Evolutionary conservation across 441 rosid genomes (phyloP).

Genomic region (Arabidopsis hybrid): DNA sequence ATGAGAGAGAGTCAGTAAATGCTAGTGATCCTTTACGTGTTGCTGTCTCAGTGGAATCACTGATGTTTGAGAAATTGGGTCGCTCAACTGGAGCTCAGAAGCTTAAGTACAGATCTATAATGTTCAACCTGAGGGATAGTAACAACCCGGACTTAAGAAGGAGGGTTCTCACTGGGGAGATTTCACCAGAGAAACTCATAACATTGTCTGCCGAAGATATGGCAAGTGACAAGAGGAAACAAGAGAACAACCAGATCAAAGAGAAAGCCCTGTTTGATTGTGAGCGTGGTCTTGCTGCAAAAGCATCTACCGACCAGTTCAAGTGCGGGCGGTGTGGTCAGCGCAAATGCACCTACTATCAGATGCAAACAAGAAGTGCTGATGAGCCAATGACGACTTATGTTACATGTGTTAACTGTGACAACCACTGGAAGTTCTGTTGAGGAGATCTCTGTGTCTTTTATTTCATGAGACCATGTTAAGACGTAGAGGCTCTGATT

Average conservation of each 20-base stretch:
- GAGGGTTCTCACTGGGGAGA: slow-evolving; percentile 81
- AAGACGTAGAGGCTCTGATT: slow-evolving; percentile 37
- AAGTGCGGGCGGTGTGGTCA: slow-evolving; percentile 85
- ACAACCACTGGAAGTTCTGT: slow-evolving; percentile 91
- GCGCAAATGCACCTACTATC: slow-evolving; percentile 79
- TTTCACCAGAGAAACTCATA: slow-evolving; percentile 71
- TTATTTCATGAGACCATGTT: slow-evolving; percentile 19
- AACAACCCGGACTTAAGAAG: slow-evolving; percentile 93
- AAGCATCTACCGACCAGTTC: slow-evolving; percentile 89
- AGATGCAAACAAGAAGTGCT: slow-evolving; percentile 97
- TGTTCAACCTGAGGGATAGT: slow-evolving; percentile 85
- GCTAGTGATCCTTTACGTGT: slow-evolving; percentile 81
- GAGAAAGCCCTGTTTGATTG: slow-evolving; percentile 75
- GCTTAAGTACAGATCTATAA: slow-evolving; percentile 85
- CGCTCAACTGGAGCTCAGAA: slow-evolving; percentile 78
- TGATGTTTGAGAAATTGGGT: slow-evolving; percentile 79
- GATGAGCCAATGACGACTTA: slow-evolving; percentile 98
- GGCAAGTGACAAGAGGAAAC: slow-evolving; percentile 87
- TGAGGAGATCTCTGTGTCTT: slow-evolving; percentile 39
- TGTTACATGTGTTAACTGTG: slow-evolving; percentile 84
- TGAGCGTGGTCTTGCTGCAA: slow-evolving; percentile 59
- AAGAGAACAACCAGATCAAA: slow-evolving; percentile 68
- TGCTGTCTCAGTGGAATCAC: slow-evolving; percentile 83
- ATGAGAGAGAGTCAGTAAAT: slow-evolving; percentile 52
- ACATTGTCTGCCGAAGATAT: slow-evolving; percentile 83